phyloP scores from a whole-genome alignment of 768 basidiomycete genomes.

The Termitomyces sp. region DNA sequence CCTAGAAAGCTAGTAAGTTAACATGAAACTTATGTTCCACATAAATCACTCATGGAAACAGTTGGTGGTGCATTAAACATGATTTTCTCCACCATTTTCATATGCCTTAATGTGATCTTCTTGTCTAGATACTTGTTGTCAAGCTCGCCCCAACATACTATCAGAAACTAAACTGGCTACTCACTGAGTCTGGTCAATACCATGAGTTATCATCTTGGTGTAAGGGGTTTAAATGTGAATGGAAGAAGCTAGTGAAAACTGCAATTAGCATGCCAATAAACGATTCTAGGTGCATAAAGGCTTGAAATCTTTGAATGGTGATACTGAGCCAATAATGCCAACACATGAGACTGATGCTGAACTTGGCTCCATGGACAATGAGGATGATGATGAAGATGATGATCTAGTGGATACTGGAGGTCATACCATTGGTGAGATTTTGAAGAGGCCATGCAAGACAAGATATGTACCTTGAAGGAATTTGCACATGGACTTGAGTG shows the following conservation, averaged over 20 bases:
- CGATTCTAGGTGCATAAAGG: background rate
- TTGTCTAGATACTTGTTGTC: conserved; percentile 25
- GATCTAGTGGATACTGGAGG: background rate
- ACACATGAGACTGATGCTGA: background rate
- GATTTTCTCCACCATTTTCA: conserved; percentile 30
- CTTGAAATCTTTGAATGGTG: background rate
- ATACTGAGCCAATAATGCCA: background rate
- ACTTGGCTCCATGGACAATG: background rate
- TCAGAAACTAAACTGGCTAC: background rate
- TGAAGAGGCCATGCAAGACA: background rate
- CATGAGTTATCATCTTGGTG: background rate
- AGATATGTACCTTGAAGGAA: background rate
- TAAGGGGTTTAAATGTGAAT: background rate
- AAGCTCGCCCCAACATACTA: conserved; percentile 19
- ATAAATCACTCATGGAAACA: background rate
- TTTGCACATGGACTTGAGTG: background rate
- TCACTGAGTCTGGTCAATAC: background rate
- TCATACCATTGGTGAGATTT: background rate
- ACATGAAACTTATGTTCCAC: too few species aligned
- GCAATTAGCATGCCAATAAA: conserved; percentile 22
- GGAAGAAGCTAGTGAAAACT: conserved; percentile 1
- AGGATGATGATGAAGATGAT: background rate
- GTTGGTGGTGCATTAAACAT: conserved; percentile 30
- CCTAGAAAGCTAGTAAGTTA: conserved; percentile 2
- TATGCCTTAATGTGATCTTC: conserved; percentile 26